phyloP scores from a whole-genome alignment of 805 yeast species.

The Candida taoyuanica region DNA sequence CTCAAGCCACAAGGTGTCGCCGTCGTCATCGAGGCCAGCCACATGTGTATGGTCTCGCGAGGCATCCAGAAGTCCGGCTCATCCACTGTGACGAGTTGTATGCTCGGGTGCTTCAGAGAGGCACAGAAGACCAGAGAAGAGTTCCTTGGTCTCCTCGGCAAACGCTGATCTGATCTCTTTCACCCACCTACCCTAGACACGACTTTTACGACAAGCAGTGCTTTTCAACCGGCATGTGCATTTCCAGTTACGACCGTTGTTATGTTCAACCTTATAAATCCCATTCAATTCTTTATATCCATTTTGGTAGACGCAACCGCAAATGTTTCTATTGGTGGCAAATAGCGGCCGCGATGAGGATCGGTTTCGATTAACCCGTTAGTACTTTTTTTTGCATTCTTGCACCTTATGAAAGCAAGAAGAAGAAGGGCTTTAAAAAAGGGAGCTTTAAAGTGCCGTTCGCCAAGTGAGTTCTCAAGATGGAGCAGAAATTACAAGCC shows the following conservation, averaged over 20 bases:
- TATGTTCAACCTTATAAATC: background rate
- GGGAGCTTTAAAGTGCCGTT: too few relatives aligned
- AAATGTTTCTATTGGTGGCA: background rate
- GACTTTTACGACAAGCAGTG: background rate
- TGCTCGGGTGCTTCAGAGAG: constrained; percentile 93
- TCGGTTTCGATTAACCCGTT: too few relatives aligned
- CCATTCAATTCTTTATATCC: background rate
- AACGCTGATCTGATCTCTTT: too few relatives aligned
- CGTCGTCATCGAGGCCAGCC: constrained; percentile 95
- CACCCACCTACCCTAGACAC: too few relatives aligned
- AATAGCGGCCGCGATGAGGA: too few relatives aligned
- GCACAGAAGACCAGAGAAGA: constrained; percentile 96
- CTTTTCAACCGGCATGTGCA: background rate
- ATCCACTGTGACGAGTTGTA: constrained; percentile 89
- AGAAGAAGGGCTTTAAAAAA: too few relatives aligned
- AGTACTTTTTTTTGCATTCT: background rate
- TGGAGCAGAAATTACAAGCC: background rate
- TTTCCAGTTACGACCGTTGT: background rate
- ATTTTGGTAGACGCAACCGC: too few relatives aligned
- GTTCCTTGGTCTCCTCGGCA: constrained; percentile 75
- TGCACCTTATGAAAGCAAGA: background rate
- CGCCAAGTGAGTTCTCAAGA: too few relatives aligned
- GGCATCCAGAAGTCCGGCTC: constrained; percentile 97
- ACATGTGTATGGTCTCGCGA: constrained; percentile 99
- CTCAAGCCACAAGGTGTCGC: constrained; percentile 96